phyloP scores from a whole-genome alignment of 345 rosid species.

The Ceriops tagal region DNA sequence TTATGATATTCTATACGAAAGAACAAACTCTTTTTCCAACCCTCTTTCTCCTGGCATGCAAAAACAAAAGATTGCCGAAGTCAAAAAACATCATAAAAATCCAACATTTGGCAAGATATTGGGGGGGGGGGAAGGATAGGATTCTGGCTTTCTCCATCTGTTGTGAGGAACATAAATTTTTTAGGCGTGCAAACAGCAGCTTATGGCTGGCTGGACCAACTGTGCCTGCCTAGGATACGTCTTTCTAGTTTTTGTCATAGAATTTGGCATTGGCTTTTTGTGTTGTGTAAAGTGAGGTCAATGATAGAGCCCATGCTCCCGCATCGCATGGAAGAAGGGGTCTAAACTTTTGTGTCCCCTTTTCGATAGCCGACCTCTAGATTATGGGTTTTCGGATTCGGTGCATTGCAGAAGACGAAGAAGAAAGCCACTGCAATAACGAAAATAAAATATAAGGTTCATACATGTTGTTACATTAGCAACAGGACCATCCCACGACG shows the following conservation, averaged over 20 bases:
- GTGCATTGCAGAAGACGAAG: background rate
- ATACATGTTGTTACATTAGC: too few species aligned
- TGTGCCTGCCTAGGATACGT: constrained; percentile 2
- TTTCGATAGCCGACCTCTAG: background rate
- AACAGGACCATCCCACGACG: too few species aligned
- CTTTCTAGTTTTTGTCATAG: constrained; percentile 11
- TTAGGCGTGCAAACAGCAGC: background rate
- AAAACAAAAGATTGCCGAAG: background rate
- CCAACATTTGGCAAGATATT: background rate
- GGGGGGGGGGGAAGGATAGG: constrained; percentile 19
- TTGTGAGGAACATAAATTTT: too few species aligned
- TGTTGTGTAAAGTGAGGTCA: constrained; percentile 26
- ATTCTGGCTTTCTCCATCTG: constrained; percentile 9
- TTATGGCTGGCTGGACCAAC: background rate
- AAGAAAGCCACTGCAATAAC: too few species aligned
- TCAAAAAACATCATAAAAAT: background rate
- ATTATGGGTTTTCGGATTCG: background rate
- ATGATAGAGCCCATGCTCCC: constrained; percentile 24
- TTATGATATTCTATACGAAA: constrained; percentile 1
- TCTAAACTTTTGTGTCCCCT: constrained; percentile 7
- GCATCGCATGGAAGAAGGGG: constrained; percentile 20
- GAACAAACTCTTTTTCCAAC: background rate
- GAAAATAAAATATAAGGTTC: too few species aligned
- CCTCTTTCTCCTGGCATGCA: background rate
- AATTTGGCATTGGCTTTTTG: constrained; percentile 16